phyloP scores from a whole-genome alignment of 116 monocot genomes.

The Cymodocea nodosa region DNA sequence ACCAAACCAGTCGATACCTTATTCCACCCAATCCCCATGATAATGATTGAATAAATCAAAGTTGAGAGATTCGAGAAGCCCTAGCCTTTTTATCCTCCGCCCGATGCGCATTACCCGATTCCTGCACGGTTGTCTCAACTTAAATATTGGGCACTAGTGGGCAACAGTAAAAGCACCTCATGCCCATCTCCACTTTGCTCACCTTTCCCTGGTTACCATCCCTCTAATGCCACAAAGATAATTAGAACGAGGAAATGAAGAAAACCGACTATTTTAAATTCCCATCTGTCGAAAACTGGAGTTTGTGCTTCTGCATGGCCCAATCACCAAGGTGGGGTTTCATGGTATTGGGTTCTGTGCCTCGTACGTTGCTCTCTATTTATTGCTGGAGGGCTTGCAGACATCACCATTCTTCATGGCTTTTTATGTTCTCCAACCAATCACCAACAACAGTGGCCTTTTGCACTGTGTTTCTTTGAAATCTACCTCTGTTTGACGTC shows the following conservation, averaged over 20 bases:
- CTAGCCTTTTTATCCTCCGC: background rate
- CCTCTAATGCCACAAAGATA: background rate
- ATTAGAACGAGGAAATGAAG: too few species aligned
- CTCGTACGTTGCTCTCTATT: background rate
- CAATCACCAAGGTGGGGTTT: background rate
- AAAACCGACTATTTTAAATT: too few species aligned
- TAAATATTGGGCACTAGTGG: background rate
- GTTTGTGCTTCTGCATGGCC: background rate
- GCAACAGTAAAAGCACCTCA: constrained; percentile 7
- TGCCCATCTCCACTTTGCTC: constrained; percentile 3
- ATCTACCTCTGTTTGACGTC: background rate
- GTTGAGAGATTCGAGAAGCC: background rate
- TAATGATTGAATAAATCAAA: too few species aligned
- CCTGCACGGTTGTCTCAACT: too few species aligned
- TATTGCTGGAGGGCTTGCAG: background rate
- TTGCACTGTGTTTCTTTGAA: too few species aligned
- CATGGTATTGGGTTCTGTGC: constrained; percentile 8
- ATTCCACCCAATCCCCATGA: too few species aligned
- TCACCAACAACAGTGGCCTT: background rate
- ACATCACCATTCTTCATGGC: background rate
- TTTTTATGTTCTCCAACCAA: background rate
- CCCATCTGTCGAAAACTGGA: background rate
- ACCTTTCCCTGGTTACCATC: background rate
- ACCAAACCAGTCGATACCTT: too few species aligned
- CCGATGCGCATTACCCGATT: background rate